Percentiles rank a stretch among this genome's conserved stretches.
Conservation (phyloP, 2,329 filamentous ascomycete species). For the Myriosclerotinia duriaeana region DNA sequence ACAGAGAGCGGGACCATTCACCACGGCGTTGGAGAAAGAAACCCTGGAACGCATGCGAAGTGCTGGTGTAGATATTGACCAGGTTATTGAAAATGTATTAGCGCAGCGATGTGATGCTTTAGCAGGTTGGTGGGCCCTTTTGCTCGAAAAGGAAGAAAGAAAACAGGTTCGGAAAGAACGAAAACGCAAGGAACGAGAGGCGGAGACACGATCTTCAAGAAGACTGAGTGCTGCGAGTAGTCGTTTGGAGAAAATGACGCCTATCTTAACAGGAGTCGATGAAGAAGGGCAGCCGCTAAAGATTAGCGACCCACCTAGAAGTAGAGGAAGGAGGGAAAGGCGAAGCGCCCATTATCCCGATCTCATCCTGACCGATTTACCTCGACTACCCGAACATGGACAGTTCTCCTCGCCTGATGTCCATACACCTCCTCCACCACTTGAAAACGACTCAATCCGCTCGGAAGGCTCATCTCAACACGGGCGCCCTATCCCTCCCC, state of each 20-base stretch:
- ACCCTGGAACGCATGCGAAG: constrained; percentile 89
- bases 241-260: constrained; percentile 76
- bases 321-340: constrained; percentile 74
- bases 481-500: constrained; percentile 74
- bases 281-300: constrained; percentile 61
- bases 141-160: constrained; percentile 91
- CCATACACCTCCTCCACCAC: constrained; percentile 60
- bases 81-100: constrained; percentile 90
- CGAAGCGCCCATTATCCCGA: constrained; percentile 67
- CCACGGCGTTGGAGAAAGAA: constrained; percentile 83
- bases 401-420: constrained; percentile 40
- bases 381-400: constrained; percentile 66
- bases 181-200: constrained; percentile 81
- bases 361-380: constrained; percentile 69
- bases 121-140: constrained; percentile 92
- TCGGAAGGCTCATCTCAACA: constrained; percentile 76
- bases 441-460: constrained; percentile 76
- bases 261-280: constrained; percentile 73
- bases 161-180: constrained; percentile 78
- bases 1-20: constrained; percentile 77
- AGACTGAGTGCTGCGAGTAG: constrained; percentile 88
- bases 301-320: constrained; percentile 58
- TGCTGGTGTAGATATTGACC: constrained; percentile 90
- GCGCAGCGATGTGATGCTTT: constrained; percentile 86
- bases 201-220: constrained; percentile 74